Evolutionary conservation across 1,139 yeast species (phyloP).

Genomic region (Arxiozyma bovina): DNA sequence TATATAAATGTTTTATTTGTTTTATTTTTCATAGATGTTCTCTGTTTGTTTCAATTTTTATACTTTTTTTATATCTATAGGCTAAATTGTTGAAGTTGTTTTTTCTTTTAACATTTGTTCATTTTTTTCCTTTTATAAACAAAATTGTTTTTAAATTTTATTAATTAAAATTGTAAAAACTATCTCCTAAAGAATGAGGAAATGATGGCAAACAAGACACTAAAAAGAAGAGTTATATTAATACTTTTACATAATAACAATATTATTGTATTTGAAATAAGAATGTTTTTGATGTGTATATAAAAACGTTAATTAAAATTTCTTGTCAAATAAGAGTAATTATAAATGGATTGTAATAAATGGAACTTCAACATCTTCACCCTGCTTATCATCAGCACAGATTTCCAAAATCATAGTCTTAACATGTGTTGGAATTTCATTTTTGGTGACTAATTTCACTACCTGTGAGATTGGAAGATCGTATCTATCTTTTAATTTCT

Average conservation of each 20-base stretch:
- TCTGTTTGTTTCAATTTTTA: not conserved
- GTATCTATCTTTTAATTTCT: conserved; percentile 74
- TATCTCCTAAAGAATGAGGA: not conserved
- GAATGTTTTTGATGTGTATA: not conserved
- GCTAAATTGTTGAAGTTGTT: not conserved
- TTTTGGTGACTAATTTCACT: conserved; percentile 75
- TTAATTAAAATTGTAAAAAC: too few species aligned
- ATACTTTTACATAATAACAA: not conserved
- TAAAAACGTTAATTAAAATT: not conserved
- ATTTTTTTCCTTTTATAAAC: too few species aligned
- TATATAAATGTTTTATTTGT: too few species aligned
- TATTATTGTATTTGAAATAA: not conserved
- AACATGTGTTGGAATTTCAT: conserved; percentile 67
- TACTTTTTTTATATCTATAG: too few species aligned
- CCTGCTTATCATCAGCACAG: conserved; percentile 85
- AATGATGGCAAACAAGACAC: not conserved
- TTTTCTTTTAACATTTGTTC: not conserved
- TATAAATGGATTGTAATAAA: conserved; percentile 54
- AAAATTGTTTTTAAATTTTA: too few species aligned
- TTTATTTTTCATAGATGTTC: not conserved
- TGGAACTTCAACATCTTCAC: conserved; percentile 95
- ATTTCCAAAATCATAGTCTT: conserved; percentile 77
- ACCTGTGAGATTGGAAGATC: conserved; percentile 59
- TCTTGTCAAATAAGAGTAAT: conserved; percentile 1
- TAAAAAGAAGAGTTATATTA: not conserved